These are phyloP conservation scores for Prunus davidiana DNA, from an alignment of 306 rosid genomes.

Conservation along the genomic window DNA sequence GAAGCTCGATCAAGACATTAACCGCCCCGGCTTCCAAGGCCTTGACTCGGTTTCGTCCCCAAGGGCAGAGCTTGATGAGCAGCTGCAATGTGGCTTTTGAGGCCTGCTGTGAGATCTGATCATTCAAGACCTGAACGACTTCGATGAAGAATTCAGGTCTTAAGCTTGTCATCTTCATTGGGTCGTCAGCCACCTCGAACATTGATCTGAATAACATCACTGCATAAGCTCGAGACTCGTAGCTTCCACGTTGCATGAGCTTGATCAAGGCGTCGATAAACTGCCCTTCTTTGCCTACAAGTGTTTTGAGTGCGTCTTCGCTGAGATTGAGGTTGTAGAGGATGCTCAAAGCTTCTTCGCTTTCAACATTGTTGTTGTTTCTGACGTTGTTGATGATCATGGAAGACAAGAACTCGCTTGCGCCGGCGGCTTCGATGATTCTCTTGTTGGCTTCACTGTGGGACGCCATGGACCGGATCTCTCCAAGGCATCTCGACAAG, in stretches of 20 bases:
- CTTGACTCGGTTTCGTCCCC: slow-evolving; percentile 62
- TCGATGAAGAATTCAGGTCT: slow-evolving; percentile 40
- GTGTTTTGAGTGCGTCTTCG: slow-evolving; percentile 32
- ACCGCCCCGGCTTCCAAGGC: slow-evolving; percentile 66
- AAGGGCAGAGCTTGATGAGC: slow-evolving; percentile 39
- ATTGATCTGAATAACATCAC: slow-evolving; percentile 52
- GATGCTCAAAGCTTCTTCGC: slow-evolving; percentile 56
- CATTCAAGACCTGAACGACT: slow-evolving; percentile 44
- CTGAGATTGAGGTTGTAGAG: slow-evolving; percentile 50
- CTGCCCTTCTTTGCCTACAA: slow-evolving; percentile 25
- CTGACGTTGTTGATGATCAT: slow-evolving; percentile 11
- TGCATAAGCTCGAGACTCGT: slow-evolving; percentile 69
- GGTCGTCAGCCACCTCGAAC: slow-evolving; percentile 38
- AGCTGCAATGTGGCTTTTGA: slow-evolving; percentile 48
- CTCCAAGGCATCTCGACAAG: not conserved
- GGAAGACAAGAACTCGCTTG: slow-evolving; percentile 54
- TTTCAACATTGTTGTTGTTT: not conserved
- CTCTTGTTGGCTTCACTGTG: slow-evolving; percentile 59
- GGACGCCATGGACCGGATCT: slow-evolving; percentile 57
- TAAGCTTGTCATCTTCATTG: slow-evolving; percentile 10
- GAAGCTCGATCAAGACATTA: slow-evolving; percentile 46
- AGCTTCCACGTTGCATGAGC: slow-evolving; percentile 45
- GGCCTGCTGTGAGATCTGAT: slow-evolving; percentile 54
- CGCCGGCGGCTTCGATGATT: slow-evolving; percentile 56
- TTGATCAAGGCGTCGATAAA: slow-evolving; percentile 40